Percentiles rank a stretch among this genome's conserved stretches.
Evolutionary conservation across 2,329 filamentous ascomycete genomes (phyloP).

Genomic region (Apiospora koreana): DNA sequence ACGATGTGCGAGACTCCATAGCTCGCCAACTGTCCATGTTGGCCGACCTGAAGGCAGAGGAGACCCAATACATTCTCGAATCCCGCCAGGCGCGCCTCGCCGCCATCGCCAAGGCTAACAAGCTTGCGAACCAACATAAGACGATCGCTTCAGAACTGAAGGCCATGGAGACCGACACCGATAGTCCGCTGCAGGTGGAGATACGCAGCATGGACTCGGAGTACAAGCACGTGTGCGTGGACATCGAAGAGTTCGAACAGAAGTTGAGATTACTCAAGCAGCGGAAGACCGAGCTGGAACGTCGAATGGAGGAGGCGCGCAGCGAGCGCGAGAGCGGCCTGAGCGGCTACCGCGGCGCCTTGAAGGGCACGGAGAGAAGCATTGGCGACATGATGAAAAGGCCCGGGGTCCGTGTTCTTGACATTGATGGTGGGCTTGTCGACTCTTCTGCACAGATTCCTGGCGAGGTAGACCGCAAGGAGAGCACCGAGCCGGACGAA

Average conservation of each 20-base stretch:
- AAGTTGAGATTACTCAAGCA: conserved; percentile 62
- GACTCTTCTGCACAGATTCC: conserved; percentile 7
- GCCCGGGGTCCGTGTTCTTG: conserved; percentile 56
- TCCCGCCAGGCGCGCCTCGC: conserved; percentile 58
- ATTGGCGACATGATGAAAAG: conserved; percentile 59
- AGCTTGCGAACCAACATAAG: conserved; percentile 49
- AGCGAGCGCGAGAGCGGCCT: conserved; percentile 71
- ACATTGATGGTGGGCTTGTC: conserved; percentile 42
- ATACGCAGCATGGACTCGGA: conserved; percentile 61
- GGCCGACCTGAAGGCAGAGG: conserved; percentile 66
- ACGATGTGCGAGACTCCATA: conserved; percentile 65
- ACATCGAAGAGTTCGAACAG: conserved; percentile 68
- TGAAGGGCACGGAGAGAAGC: conserved; percentile 66
- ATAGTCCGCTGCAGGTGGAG: conserved; percentile 61
- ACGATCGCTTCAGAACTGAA: conserved; percentile 54
- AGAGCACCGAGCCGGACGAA: conserved; percentile 14
- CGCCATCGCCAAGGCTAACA: conserved; percentile 59
- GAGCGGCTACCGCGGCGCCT: conserved; percentile 68
- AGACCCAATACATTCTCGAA: conserved; percentile 60
- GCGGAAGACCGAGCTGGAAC: conserved; percentile 58
- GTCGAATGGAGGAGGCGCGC: conserved; percentile 61
- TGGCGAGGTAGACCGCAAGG: conserved; percentile 7
- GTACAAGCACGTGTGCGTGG: conserved; percentile 52
- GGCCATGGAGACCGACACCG: conserved; percentile 54
- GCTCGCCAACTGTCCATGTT: conserved; percentile 64